Base-by-base conservation (phyloP, 768 basidiomycete genomes). In the Rhodotorula babjevae region DNA sequence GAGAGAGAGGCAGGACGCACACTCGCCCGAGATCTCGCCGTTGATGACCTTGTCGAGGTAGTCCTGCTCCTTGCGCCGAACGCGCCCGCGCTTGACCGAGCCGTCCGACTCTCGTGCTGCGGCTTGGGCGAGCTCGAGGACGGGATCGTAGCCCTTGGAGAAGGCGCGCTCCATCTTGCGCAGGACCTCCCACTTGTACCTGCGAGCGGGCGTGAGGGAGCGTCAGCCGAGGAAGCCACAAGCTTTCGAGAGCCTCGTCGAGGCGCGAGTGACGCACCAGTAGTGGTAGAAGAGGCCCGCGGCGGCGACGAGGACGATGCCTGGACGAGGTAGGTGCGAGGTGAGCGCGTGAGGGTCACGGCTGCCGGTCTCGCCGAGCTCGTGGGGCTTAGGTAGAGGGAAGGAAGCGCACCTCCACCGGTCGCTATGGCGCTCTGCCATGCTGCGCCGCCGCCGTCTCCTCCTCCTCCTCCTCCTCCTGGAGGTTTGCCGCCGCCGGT, bases 101-200 rank as follows among this genome's bases (percentile, higher is more conserved):
- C 79, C 82, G 42, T 84, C 83, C 27, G 78, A 79, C 36, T 83
- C 81, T 29, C 79, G 77, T 42, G 83, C 82, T 33, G 80, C 76
- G 23, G 83, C 82, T 31, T 84, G 85, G 18, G 87, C 87, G 40
- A 90, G 84, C 77, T 90, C 89, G 50, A 93, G 85, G 9, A 89
- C 90, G 36, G 90, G 90, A 79, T 91, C 91, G 79, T 90, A 93
- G 2, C 93, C 91, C 23, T 53, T 47, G 19, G 64, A 83, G 79
- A 95, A 92, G 5, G 90, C 91, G 53, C 85, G 80, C 79, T 90
- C 89, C 55, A 94, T 91, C 85, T 94, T 89, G 80, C 86, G 83
- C 29, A 93, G 83, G 29, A 93, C 92, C 76, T 88, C 87, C 75
- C 84, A 85, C 81, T 93, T 92, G 82, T 93, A 93, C 56, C 56